phyloP scores from a whole-genome alignment of 768 basidiomycete genomes.

The Aureoboletus auriporus region DNA sequence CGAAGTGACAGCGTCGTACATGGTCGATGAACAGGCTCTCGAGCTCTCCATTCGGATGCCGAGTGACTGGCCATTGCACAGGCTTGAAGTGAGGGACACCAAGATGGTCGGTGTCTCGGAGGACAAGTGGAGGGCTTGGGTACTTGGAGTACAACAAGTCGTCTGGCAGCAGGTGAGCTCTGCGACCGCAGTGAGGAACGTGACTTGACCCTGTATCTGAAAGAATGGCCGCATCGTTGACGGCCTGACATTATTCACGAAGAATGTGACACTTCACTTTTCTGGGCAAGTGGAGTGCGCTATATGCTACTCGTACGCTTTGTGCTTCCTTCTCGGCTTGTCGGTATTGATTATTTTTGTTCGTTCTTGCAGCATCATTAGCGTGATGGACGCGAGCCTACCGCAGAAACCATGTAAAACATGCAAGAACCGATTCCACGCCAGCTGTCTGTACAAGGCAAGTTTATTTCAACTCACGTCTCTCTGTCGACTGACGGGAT shows the following conservation, averaged over 20 bases:
- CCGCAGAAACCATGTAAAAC: constrained; percentile 92
- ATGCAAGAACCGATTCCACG: constrained; percentile 92
- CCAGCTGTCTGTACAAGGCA: constrained; percentile 87
- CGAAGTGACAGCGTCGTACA: constrained; percentile 82
- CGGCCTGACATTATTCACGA: constrained; percentile 86
- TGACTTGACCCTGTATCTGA: background rate
- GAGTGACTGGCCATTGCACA: constrained; percentile 83
- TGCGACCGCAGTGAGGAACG: background rate
- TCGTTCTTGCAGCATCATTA: constrained; percentile 66
- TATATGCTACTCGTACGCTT: constrained; percentile 85
- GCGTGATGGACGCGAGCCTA: constrained; percentile 80
- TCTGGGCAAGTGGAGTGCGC: constrained; percentile 96
- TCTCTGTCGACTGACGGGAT: background rate
- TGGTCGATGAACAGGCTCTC: constrained; percentile 89
- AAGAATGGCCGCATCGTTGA: constrained; percentile 91
- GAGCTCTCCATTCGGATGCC: constrained; percentile 88
- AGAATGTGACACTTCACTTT: constrained; percentile 89
- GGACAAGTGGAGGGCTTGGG: constrained; percentile 89
- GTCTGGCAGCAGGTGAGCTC: constrained; percentile 77
- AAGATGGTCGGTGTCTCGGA: constrained; percentile 86
- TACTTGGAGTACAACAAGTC: constrained; percentile 87
- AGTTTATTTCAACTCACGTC: constrained; percentile 10
- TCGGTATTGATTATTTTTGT: background rate
- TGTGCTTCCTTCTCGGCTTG: background rate
- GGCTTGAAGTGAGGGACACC: constrained; percentile 83